Base-by-base conservation (phyloP, 2,329 filamentous ascomycete genomes). In the Trichoderma sp. region DNA sequence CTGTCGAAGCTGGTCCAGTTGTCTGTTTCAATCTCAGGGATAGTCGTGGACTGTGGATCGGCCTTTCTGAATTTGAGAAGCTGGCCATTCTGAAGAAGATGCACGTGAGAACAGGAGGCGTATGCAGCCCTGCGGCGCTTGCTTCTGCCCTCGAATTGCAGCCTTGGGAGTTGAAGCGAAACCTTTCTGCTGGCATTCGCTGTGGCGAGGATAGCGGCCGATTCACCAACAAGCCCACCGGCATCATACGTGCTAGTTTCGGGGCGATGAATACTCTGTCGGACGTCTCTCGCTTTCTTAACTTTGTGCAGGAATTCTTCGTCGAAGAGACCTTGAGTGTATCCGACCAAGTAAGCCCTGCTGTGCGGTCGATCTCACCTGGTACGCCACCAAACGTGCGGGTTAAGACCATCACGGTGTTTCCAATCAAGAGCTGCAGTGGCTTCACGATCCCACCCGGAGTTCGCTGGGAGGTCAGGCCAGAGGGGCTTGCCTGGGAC, bases 341-440 rank as follows among this genome's bases (percentile, higher is more conserved):
- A 39, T 15, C 47, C 5, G 52, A 1, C 4, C 7, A 6, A 7
- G n/a, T 26, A 9, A 14, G 21, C n/a, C 17, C 15, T n/a, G 30
- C 17, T 0, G 4, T 12, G 10, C 15, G 21, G 12, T 39, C 34
- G 4, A 5, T 26, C 2, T 1, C 0, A 3, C 34, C 14, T 7
- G 19, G 26, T 4, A 2, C 17, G 12, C 12, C 43, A 3, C 41
- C 52, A 34, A 12, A n/a, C 54, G 65, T 78, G 7, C 69, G 66
- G 63, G 81, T 92, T n/a, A 85, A 90, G 67, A 82, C 81, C 61
- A 83, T 93, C 17, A 87, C 83, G 1, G 85, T 98, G 0, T 99
- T 93, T 72, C 95, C 95, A 0, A 93, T 99, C 73, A 99, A 99
- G 77, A 97, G 93, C 74, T 98, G 95, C 72, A 91, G 88, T 17